phyloP scores from a whole-genome alignment of 75 land plant species.

The Pinus taeda region DNA sequence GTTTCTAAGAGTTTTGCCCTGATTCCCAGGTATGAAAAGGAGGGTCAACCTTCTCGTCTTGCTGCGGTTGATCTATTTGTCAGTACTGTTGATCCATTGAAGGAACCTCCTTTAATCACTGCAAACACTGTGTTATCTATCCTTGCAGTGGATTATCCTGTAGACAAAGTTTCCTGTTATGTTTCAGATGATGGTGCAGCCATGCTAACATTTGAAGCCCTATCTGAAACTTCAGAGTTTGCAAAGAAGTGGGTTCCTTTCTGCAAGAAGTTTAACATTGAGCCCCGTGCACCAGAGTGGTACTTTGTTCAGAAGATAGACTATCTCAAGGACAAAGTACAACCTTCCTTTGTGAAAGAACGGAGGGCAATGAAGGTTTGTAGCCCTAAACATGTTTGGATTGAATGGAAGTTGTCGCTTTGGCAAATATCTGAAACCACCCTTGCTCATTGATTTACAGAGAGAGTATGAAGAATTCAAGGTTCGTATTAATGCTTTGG shows the following conservation, averaged over 20 bases:
- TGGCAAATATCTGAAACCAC: not conserved
- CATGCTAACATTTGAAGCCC: conserved; percentile 81
- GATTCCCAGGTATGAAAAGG: conserved; percentile 64
- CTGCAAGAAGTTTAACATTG: conserved; percentile 69
- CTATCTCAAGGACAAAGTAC: conserved; percentile 68
- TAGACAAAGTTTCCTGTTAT: conserved; percentile 72
- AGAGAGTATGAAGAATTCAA: conserved; percentile 83
- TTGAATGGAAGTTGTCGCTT: not conserved
- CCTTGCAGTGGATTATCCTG: conserved; percentile 81
- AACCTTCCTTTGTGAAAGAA: conserved; percentile 62
- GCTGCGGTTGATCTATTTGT: conserved; percentile 75
- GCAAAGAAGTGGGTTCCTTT: conserved; percentile 81
- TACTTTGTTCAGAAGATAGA: conserved; percentile 75
- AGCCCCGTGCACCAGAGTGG: conserved; percentile 75
- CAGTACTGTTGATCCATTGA: conserved; percentile 77
- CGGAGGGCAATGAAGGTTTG: conserved; percentile 72
- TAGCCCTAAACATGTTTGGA: conserved; percentile 4
- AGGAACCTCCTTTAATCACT: conserved; percentile 86
- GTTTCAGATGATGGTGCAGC: conserved; percentile 81
- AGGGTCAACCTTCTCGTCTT: conserved; percentile 58
- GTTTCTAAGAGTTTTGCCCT: not conserved
- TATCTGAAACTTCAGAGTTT: conserved; percentile 79
- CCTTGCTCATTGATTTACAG: conserved; percentile 28
- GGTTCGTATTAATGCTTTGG: conserved; percentile 71
- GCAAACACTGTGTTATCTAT: conserved; percentile 88